Conservation (phyloP, 768 basidiomycete species). For the Boletus vermiculosoides region DNA sequence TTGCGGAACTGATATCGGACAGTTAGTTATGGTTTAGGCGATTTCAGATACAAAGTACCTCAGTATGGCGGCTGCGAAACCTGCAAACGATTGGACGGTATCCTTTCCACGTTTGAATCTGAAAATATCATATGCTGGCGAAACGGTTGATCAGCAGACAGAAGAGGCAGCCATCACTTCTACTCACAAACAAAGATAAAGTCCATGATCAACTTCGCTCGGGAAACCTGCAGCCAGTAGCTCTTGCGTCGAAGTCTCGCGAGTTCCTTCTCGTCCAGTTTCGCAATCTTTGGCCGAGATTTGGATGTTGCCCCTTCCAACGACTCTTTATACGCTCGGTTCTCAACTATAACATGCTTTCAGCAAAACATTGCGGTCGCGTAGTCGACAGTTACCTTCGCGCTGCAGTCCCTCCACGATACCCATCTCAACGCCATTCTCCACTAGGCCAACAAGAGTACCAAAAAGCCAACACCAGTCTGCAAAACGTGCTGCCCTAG, state of each 20-base stretch:
- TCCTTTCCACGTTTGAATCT: slow-evolving; percentile 58
- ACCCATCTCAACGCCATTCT: slow-evolving; percentile 77
- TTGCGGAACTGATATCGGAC: slow-evolving; percentile 53
- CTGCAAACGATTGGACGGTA: slow-evolving; percentile 61
- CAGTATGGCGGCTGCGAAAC: slow-evolving; percentile 67
- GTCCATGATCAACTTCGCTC: slow-evolving; percentile 78
- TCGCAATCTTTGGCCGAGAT: slow-evolving; percentile 55
- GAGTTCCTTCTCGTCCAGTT: slow-evolving; percentile 70
- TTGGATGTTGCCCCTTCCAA: slow-evolving; percentile 69
- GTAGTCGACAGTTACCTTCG: slow-evolving; percentile 45
- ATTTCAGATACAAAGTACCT: slow-evolving; percentile 48
- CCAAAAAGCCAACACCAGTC: slow-evolving; percentile 87
- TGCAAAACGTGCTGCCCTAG: slow-evolving; percentile 69
- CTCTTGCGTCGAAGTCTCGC: slow-evolving; percentile 64
- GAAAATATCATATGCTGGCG: slow-evolving; percentile 77
- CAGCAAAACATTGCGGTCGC: neutral
- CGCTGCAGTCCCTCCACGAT: slow-evolving; percentile 63
- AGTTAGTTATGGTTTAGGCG: slow-evolving; percentile 1
- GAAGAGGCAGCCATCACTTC: slow-evolving; percentile 19
- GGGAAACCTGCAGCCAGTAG: slow-evolving; percentile 71
- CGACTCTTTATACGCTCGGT: slow-evolving; percentile 70
- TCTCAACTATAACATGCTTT: slow-evolving; percentile 52
- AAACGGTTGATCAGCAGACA: slow-evolving; percentile 7
- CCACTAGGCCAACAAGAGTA: slow-evolving; percentile 77
- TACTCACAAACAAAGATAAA: slow-evolving; percentile 80